These are phyloP conservation scores for barrel medic (Medicago truncatula) DNA, from an alignment of 306 rosid genomes.

Conservation along the genomic window DNA sequence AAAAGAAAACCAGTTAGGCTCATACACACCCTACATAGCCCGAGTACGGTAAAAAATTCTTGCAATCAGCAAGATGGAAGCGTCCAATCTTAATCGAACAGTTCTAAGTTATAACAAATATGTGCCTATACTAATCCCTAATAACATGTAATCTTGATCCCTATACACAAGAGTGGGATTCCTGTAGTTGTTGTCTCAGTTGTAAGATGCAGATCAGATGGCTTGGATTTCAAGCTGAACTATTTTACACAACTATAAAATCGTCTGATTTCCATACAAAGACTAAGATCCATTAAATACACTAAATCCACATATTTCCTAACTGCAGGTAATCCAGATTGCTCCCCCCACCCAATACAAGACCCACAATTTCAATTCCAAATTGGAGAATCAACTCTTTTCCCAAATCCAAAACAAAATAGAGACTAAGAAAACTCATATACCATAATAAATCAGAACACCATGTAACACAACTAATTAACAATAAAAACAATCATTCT, in stretches of 20 bases:
- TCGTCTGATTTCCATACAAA: background rate
- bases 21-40: background rate
- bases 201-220: background rate
- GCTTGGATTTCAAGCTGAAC: background rate
- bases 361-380: conserved; percentile 20
- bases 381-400: background rate
- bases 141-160: background rate
- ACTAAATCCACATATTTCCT: background rate
- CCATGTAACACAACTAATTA: background rate
- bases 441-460: background rate
- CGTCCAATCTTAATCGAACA: background rate
- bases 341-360: background rate
- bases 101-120: background rate
- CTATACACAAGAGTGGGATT: background rate
- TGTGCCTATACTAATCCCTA: background rate
- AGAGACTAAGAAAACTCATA: background rate
- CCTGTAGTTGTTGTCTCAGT: background rate
- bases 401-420: background rate
- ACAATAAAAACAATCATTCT: background rate
- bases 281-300: background rate
- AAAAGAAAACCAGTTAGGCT: conserved; percentile 37
- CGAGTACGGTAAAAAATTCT: background rate
- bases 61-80: background rate
- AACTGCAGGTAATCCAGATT: background rate
- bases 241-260: background rate